Percentiles rank a stretch among this genome's conserved stretches.
phyloP scores from a whole-genome alignment of 2,329 filamentous ascomycete species.

The Penicillium sp. region DNA sequence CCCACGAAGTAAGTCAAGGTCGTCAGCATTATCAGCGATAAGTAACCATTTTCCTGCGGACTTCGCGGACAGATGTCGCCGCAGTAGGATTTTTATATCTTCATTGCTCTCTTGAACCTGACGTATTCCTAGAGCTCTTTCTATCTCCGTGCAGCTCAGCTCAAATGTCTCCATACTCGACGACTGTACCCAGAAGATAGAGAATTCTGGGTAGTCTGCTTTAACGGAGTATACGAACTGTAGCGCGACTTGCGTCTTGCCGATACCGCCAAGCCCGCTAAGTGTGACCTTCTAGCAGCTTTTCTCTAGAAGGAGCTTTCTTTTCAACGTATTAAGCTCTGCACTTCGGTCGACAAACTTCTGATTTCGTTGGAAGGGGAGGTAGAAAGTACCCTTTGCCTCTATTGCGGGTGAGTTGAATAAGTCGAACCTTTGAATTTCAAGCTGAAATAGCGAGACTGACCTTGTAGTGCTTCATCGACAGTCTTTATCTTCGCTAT shows the following conservation, averaged over 20 bases:
- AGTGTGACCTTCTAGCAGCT: background rate
- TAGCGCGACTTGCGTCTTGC: conserved; percentile 2
- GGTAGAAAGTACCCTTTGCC: background rate
- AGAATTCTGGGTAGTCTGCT: background rate
- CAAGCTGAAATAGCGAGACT: background rate
- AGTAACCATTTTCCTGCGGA: conserved; percentile 25
- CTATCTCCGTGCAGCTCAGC: background rate
- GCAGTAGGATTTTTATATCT: conserved; percentile 10
- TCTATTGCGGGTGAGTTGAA: background rate
- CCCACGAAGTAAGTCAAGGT: conserved; percentile 19
- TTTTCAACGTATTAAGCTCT: background rate
- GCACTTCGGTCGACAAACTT: background rate
- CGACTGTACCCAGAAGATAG: conserved; percentile 1
- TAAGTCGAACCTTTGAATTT: background rate
- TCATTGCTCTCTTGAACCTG: background rate
- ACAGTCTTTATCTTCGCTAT: background rate
- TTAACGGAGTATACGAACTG: background rate
- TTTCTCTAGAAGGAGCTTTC: background rate
- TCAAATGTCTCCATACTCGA: background rate
- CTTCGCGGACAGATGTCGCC: conserved; percentile 10
- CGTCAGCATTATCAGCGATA: conserved; percentile 32
- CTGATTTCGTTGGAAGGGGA: background rate
- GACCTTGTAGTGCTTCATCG: background rate
- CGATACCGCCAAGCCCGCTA: conserved; percentile 1
- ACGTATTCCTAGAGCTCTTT: background rate